Percentiles rank a stretch among this genome's conserved stretches.
These are phyloP conservation scores for Eucalyptus shirleyi DNA, from an alignment of 345 rosid species.

Conservation along the genomic window DNA sequence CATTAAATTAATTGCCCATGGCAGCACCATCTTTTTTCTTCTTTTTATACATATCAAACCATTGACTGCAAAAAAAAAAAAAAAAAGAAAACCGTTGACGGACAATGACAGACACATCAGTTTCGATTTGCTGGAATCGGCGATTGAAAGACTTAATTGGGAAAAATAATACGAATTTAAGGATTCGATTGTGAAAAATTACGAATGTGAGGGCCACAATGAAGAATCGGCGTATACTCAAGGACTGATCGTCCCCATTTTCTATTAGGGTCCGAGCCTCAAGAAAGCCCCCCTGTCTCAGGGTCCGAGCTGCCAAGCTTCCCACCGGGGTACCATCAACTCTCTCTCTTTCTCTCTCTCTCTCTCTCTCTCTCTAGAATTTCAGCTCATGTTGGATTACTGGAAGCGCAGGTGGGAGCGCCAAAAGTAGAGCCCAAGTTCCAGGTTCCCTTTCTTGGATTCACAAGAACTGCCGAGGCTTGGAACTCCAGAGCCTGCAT, in stretches of 20 bases:
- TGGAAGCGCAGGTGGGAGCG: constrained; percentile 27
- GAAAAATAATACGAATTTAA: neutral
- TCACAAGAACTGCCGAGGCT: constrained; percentile 68
- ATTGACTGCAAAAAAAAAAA: neutral
- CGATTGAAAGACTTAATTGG: no score
- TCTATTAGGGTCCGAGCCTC: neutral
- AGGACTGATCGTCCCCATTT: neutral
- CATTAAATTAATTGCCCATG: no score
- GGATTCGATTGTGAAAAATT: no score
- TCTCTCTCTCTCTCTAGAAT: neutral
- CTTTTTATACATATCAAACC: neutral
- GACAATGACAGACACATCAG: no score
- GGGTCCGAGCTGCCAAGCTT: constrained; percentile 49
- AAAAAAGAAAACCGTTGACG: neutral
- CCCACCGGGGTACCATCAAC: constrained; percentile 39
- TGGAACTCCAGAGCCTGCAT: constrained; percentile 95
- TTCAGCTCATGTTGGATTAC: neutral
- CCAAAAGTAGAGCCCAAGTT: constrained; percentile 71
- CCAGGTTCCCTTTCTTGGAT: constrained; percentile 55
- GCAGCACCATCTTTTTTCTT: neutral
- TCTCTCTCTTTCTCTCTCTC: neutral
- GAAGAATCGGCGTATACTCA: neutral
- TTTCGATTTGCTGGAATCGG: neutral
- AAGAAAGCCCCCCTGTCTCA: constrained; percentile 8
- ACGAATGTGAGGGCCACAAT: neutral